These are phyloP conservation scores for Lantana camara DNA, from an alignment of 257 asterid genomes.

Conservation along the genomic window DNA sequence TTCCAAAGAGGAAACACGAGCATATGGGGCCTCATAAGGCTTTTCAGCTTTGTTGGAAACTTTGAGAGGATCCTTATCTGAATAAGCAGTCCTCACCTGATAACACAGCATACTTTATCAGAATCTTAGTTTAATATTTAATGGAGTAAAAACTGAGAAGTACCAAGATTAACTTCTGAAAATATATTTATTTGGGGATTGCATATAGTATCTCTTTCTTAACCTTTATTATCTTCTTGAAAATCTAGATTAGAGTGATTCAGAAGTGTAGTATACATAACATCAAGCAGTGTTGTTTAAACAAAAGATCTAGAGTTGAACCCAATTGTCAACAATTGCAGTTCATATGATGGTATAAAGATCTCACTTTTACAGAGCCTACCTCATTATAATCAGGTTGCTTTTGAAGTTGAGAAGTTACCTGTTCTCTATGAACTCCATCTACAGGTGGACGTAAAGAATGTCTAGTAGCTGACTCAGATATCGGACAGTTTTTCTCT, in stretches of 20 bases:
- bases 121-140: constrained; percentile 3
- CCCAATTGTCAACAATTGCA: constrained; percentile 7
- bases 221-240: neutral
- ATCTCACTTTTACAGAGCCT: constrained; percentile 13
- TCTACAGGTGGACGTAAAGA: constrained; percentile 47
- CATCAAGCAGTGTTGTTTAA: neutral
- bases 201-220: neutral
- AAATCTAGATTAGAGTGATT: constrained; percentile 8
- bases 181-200: constrained; percentile 12
- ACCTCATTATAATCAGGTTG: constrained; percentile 55
- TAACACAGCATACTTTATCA: constrained; percentile 24
- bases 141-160: neutral
- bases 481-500: constrained; percentile 33
- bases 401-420: constrained; percentile 35
- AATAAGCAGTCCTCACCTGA: constrained; percentile 45
- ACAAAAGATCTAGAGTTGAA: constrained; percentile 7
- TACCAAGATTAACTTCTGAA: neutral
- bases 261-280: neutral
- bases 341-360: neutral
- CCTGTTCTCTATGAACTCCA: constrained; percentile 35
- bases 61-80: constrained; percentile 47
- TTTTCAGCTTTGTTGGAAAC: constrained; percentile 37
- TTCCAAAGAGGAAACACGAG: constrained; percentile 68
- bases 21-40: constrained; percentile 65
- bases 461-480: constrained; percentile 40